Evolutionary conservation across 345 rosid species (phyloP), one percentile per base, ranked within the genome.

Genomic region (Hibiscus mutabilis): DNA sequence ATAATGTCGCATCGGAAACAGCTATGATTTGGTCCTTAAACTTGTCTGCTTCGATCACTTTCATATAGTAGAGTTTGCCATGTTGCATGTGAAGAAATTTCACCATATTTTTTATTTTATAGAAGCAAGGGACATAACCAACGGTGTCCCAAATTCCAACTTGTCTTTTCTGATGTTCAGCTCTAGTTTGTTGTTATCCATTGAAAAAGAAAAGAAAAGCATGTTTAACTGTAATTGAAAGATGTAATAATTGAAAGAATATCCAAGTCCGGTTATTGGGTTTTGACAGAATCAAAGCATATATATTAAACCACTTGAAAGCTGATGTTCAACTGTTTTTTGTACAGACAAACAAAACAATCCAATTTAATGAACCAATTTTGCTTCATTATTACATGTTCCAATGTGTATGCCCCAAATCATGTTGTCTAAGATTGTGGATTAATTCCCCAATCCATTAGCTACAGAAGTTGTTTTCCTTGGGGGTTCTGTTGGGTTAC

Each of bases 341-440:
- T 25, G 5, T 31, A 21, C 27, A 21, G 70, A 27, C 40, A 27
- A 68, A 29, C 59, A n/a, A 11, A 42, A 51, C 29, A 67, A 66
- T 49, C 2, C 68, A 42, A 42, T 65, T 65, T 42, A 12, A 18
- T 37, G n/a, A 37, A 37, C n/a, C 29, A 11, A 37, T 9, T 63
- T 12, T 65, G 52, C 33, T 65, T 42, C 69, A 42, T 82, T 73
- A 88, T 22, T 96, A 92, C 86, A 31, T 2, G 2, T 31, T 31
- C 35, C 35, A 31, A 31, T 31, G 37, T 33, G 1, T 33, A 33
- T 33, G 40, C 6, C 35, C 2, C 3, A 31, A 35, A 35, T 35
- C 40, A 35, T 35, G 0, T 5, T 35, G 40, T 35, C 40, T 4
- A 35, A 35, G 40, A 35, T 35, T 35, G 40, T 35, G 40, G 40